Evolutionary conservation across 441 rosid species (phyloP).

Genomic region (Populus hybrid): DNA sequence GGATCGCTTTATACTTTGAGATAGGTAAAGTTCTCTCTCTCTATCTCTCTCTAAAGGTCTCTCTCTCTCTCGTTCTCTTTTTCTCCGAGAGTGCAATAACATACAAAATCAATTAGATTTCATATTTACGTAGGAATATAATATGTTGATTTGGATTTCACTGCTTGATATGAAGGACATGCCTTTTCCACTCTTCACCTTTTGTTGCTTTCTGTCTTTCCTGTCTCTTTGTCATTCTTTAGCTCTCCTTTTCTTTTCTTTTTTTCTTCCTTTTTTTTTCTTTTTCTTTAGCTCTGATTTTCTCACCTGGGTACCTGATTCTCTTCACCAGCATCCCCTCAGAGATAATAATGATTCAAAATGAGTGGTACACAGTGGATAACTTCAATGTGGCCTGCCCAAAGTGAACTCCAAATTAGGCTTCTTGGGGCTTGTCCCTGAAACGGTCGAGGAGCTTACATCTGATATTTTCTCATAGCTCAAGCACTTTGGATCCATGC

Average conservation of each 20-base stretch:
- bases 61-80: conserved; percentile 11
- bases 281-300: conserved; percentile 19
- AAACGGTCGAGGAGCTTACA: conserved; percentile 60
- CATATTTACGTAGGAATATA: conserved; percentile 52
- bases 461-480: conserved; percentile 80
- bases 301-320: conserved; percentile 48
- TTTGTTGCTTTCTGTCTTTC: conserved; percentile 76
- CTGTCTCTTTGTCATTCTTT: conserved; percentile 75
- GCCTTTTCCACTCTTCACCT: conserved; percentile 28
- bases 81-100: conserved; percentile 14
- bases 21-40: conserved; percentile 27
- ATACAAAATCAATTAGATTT: conserved; percentile 48
- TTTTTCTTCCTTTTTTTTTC: conserved; percentile 19
- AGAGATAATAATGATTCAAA: conserved; percentile 40
- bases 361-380: conserved; percentile 30
- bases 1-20: conserved; percentile 39
- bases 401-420: conserved; percentile 93
- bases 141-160: conserved; percentile 42
- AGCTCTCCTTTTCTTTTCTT: conserved; percentile 21
- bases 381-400: conserved; percentile 64
- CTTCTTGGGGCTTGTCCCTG: conserved; percentile 72
- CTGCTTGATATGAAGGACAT: conserved; percentile 31
- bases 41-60: neutral
- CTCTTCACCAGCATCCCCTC: conserved; percentile 28
- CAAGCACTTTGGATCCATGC: conserved; percentile 42